Evolutionary conservation across 2,329 filamentous ascomycete genomes (phyloP), one percentile per base, ranked within the genome.

Genomic region (Hymenoscyphus scutula): DNA sequence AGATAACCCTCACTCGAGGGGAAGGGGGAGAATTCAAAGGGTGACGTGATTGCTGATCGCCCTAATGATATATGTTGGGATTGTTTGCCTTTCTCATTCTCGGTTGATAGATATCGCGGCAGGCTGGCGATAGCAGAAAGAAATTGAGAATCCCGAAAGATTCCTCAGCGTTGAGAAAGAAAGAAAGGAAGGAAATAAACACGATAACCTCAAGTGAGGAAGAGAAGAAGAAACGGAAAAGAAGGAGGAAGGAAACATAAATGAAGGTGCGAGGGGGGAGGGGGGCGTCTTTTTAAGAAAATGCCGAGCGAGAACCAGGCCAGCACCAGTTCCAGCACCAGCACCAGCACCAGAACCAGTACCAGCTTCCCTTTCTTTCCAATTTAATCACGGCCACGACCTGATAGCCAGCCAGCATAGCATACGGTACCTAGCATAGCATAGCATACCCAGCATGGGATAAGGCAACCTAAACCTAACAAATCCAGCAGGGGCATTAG

Each of bases 291-390:
- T 67, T 68, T 66, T 55, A 62, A 56, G 30, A 63, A 67, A 68
- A 69, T 68, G 68, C 68, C 66, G 68, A 67, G 67, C 66, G 41
- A n/a, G n/a, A n/a, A n/a, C n/a, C n/a, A n/a, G n/a, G n/a, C n/a
- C n/a, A n/a, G n/a, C n/a, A n/a, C n/a, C n/a, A n/a, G n/a, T n/a
- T n/a, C n/a, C n/a, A n/a, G n/a, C n/a, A n/a, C n/a, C n/a, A n/a
- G n/a, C n/a, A n/a, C n/a, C n/a, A 48, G 41, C 41, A 34, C 10
- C 10, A n/a, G 41, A 48, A 17, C 38, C 15, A 19, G n/a, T 11
- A 17, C 15, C 38, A 41, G 38, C 15, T 41, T 5, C 15, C 38
- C 7, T 8, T n/a, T n/a, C n/a, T n/a, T n/a, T n/a, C n/a, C n/a
- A n/a, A n/a, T 54, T 17, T 17, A 25, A n/a, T 54, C 25, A 29